These are phyloP conservation scores for Allantophomopsis lycopodina DNA, from an alignment of 2,329 filamentous ascomycete species.

Conservation along the genomic window DNA sequence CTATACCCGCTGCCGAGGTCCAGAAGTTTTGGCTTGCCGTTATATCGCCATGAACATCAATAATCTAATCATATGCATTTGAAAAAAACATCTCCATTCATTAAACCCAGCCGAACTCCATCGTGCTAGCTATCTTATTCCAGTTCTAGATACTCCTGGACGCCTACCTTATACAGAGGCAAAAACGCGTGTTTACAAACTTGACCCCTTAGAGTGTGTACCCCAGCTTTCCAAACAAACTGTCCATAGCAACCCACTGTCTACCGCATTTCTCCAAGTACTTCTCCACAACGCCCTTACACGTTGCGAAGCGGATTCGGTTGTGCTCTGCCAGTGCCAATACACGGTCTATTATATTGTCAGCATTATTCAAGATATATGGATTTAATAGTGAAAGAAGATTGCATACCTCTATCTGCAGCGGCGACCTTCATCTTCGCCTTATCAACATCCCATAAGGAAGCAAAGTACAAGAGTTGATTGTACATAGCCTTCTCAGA, in stretches of 20 bases:
- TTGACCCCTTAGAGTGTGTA: constrained; percentile 19
- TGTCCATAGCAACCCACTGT: constrained; percentile 91
- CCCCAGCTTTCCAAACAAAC: constrained; percentile 59
- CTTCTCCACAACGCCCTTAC: constrained; percentile 64
- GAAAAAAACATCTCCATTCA: no score
- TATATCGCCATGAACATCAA: no score
- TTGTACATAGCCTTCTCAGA: constrained; percentile 87
- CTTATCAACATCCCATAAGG: constrained; percentile 82
- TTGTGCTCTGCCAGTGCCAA: constrained; percentile 70
- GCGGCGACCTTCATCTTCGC: constrained; percentile 39
- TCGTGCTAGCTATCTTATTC: no score
- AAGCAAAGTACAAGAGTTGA: constrained; percentile 78
- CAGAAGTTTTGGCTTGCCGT: no score
- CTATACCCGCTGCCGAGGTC: no score
- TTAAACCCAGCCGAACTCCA: no score
- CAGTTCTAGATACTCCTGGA: no score
- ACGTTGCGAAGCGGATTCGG: constrained; percentile 59
- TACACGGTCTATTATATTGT: constrained; percentile 26
- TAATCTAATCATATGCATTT: no score
- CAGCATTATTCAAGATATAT: constrained; percentile 6
- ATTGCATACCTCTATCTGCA: constrained; percentile 25
- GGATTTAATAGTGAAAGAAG: constrained; percentile 8
- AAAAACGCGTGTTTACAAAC: no score
- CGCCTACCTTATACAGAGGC: no score
- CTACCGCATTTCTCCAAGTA: constrained; percentile 84